Evolutionary conservation across 805 yeast genomes (phyloP).

Genomic region (Suhomyces vadensis): DNA sequence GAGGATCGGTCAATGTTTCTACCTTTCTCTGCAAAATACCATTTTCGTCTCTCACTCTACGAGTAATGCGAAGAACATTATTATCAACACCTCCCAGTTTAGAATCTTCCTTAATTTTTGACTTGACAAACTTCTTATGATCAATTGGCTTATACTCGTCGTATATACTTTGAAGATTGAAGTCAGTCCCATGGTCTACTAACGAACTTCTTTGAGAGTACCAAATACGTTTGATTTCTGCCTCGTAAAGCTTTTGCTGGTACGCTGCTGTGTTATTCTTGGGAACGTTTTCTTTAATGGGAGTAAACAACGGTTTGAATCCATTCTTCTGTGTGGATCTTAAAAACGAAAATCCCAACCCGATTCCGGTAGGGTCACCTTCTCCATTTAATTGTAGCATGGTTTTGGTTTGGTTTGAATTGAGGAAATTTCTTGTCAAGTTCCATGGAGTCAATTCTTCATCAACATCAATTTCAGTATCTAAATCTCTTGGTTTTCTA

Average conservation of each 20-base stretch:
- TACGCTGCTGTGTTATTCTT: slow-evolving; percentile 43
- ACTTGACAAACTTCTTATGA: slow-evolving; percentile 33
- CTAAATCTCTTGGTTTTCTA: slow-evolving; percentile 30
- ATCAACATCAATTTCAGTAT: slow-evolving; percentile 59
- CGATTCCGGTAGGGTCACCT: slow-evolving; percentile 92
- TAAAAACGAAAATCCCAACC: slow-evolving; percentile 84
- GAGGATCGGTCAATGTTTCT: slow-evolving; percentile 79
- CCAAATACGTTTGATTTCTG: slow-evolving; percentile 89
- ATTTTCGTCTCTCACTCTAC: slow-evolving; percentile 80
- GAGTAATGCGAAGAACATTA: slow-evolving; percentile 52
- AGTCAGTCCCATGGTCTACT: slow-evolving; percentile 35
- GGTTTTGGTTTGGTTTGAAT: slow-evolving; percentile 94
- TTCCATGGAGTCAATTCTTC: slow-evolving; percentile 95
- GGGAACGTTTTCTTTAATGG: slow-evolving; percentile 38
- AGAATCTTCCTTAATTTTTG: slow-evolving; percentile 35
- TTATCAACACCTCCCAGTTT: slow-evolving; percentile 23
- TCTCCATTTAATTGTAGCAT: slow-evolving; percentile 94
- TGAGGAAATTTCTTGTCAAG: slow-evolving; percentile 83
- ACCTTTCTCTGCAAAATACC: slow-evolving; percentile 81
- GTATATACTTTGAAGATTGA: slow-evolving; percentile 38
- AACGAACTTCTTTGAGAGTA: slow-evolving; percentile 72
- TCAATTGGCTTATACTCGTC: slow-evolving; percentile 39
- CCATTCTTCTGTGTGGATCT: slow-evolving; percentile 96
- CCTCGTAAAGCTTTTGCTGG: slow-evolving; percentile 91
- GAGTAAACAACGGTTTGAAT: slow-evolving; percentile 48